phyloP scores from a whole-genome alignment of 495 filamentous ascomycete genomes.

The Bacidia rubella region DNA sequence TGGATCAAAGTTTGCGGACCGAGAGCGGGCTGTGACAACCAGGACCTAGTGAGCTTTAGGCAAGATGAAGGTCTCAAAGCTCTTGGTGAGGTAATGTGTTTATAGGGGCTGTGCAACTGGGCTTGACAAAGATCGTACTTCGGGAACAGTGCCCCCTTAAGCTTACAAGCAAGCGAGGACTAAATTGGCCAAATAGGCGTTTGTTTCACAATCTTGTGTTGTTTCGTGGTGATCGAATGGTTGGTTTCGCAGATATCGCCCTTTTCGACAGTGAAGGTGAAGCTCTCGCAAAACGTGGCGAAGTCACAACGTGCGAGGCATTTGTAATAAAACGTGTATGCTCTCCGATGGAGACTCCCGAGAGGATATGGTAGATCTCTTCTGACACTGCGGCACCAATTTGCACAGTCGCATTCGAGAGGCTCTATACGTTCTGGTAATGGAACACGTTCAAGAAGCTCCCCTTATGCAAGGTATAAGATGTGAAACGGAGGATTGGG shows the following conservation, averaged over 20 bases:
- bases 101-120: constrained; percentile 12
- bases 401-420: neutral
- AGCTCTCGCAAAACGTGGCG: neutral
- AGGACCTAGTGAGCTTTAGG: constrained; percentile 8
- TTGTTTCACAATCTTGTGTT: constrained; percentile 11
- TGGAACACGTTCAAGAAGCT: neutral
- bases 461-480: neutral
- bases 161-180: constrained; percentile 3
- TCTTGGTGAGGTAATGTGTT: neutral
- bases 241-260: neutral
- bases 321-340: neutral
- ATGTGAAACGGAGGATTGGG: neutral
- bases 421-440: neutral
- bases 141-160: constrained; percentile 15
- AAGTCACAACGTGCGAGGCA: neutral
- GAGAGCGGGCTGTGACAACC: constrained; percentile 14
- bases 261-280: neutral
- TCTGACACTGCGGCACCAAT: neutral
- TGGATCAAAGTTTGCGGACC: constrained; percentile 7
- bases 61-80: neutral
- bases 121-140: constrained; percentile 1
- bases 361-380: neutral
- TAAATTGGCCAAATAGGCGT: constrained; percentile 4
- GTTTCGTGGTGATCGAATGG: neutral
- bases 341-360: neutral